phyloP scores from a whole-genome alignment of 208 protist species.

The Wallacemonas sp. region DNA sequence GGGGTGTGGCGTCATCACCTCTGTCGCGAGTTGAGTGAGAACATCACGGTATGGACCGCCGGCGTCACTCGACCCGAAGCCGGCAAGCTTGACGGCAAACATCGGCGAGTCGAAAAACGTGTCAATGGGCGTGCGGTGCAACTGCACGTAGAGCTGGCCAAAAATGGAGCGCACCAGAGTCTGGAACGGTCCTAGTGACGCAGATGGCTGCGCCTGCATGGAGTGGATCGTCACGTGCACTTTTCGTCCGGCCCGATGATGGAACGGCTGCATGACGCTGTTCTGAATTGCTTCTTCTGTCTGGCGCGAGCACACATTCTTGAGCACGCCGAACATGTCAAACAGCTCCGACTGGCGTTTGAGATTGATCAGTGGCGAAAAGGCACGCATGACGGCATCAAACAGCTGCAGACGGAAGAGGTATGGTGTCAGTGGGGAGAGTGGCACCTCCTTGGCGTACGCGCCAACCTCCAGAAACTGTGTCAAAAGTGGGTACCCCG shows the following conservation, averaged over 20 bases:
- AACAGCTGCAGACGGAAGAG: slow-evolving; percentile 61
- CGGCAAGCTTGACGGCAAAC: slow-evolving; percentile 87
- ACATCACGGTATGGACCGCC: slow-evolving; percentile 91
- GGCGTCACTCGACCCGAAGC: slow-evolving; percentile 88
- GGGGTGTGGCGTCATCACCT: slow-evolving; percentile 88
- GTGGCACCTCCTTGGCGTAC: slow-evolving; percentile 47
- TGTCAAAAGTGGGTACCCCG: slow-evolving; percentile 49
- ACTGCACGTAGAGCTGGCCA: slow-evolving; percentile 85
- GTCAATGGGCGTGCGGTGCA: slow-evolving; percentile 57
- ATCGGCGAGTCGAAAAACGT: slow-evolving; percentile 86
- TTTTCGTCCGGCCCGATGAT: slow-evolving; percentile 59
- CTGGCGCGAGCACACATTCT: slow-evolving; percentile 66
- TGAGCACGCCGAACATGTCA: slow-evolving; percentile 77
- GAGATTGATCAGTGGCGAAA: slow-evolving; percentile 80
- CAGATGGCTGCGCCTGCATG: slow-evolving; percentile 72
- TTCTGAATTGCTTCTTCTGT: slow-evolving; percentile 77
- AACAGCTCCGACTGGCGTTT: slow-evolving; percentile 70
- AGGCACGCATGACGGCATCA: slow-evolving; percentile 65
- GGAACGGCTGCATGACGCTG: slow-evolving; percentile 79
- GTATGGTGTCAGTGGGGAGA: slow-evolving; percentile 68
- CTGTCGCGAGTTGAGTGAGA: slow-evolving; percentile 81
- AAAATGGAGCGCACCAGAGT: slow-evolving; percentile 84
- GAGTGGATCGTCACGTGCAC: slow-evolving; percentile 83
- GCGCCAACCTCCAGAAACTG: slow-evolving; percentile 49
- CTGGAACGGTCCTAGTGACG: slow-evolving; percentile 48